Evolutionary conservation across 805 yeast genomes (phyloP), one percentile per base, ranked within the genome.

Genomic region (Metschnikowia peoriensis): DNA sequence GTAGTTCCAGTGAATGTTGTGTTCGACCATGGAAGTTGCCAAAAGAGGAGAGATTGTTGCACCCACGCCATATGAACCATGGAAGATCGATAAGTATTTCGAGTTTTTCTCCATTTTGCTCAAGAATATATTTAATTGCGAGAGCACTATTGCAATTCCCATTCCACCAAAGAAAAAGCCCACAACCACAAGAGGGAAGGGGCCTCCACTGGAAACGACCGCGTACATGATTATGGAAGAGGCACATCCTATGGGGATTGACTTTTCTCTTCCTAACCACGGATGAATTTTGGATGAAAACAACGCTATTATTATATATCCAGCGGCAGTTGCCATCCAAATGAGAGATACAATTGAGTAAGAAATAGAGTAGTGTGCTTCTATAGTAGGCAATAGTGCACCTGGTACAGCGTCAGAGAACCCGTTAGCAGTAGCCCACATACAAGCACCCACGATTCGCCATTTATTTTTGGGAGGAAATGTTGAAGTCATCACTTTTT

Each of bases 61-160:
- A 7, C 67, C 67, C n/a, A 61, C 16, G 6, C 68, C 68, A 52
- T 64, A 65, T 12, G 55, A 47, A 12, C 65, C 68, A 43, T 64
- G 67, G 51, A 60, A 63, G 15, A 53, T 50, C 4, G 62, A 59
- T 16, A 65, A 49, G 28, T 59, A 59, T 37, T 51, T 55, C 12
- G 67, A 59, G 35, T 58, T 54, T 27, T 63, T 62, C 12, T 62
- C 61, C 45, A 64, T 50, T n/a, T 59, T 57, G 41, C 61, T 50
- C 27, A 65, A 52, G 41, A 64, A 64, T 14, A 65, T 59, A 41
- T 65, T 65, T 42, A 57, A 46, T 35, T 60, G 65, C 1, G 66
- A 54, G 34, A 64, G 54, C 32, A 60, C 61, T 7, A 61, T 51
- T 11, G 63, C 64, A 1, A 60, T 32, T 0, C 68, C 68, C 7